These are phyloP conservation scores for Podaxis rugospora DNA, from an alignment of 768 basidiomycete genomes.

Conservation along the genomic window DNA sequence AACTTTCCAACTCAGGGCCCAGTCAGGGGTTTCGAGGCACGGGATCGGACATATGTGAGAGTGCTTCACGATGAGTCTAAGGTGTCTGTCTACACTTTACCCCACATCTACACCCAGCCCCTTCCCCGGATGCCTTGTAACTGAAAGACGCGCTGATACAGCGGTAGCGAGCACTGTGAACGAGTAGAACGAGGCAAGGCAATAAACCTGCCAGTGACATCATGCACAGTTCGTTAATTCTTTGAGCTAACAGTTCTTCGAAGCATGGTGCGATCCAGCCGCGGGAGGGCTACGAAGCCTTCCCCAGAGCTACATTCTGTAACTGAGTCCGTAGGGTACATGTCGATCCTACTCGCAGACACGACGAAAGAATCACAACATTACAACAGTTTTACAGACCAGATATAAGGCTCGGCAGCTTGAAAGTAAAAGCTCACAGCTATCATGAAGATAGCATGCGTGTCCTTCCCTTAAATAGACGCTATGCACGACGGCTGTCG, in stretches of 20 bases:
- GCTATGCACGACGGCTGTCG: background rate
- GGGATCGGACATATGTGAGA: background rate
- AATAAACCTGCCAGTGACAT: background rate
- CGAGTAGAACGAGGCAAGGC: background rate
- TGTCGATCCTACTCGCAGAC: background rate
- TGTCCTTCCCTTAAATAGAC: background rate
- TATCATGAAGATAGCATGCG: background rate
- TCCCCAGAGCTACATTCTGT: background rate
- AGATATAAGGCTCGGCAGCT: background rate
- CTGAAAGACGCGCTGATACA: background rate
- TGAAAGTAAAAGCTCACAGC: background rate
- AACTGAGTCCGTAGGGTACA: background rate
- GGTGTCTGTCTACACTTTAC: background rate
- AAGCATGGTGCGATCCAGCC: background rate
- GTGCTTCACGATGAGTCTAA: background rate
- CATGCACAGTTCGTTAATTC: background rate
- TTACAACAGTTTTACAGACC: background rate
- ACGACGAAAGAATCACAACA: background rate
- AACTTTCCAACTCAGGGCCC: background rate
- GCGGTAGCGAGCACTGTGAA: background rate
- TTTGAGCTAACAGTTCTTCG: background rate
- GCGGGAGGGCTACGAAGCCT: background rate
- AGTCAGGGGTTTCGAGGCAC: background rate
- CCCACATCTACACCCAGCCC: background rate
- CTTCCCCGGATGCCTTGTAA: background rate